Evolutionary conservation across 306 rosid species (phyloP).

Genomic region (Quercus parvula): DNA sequence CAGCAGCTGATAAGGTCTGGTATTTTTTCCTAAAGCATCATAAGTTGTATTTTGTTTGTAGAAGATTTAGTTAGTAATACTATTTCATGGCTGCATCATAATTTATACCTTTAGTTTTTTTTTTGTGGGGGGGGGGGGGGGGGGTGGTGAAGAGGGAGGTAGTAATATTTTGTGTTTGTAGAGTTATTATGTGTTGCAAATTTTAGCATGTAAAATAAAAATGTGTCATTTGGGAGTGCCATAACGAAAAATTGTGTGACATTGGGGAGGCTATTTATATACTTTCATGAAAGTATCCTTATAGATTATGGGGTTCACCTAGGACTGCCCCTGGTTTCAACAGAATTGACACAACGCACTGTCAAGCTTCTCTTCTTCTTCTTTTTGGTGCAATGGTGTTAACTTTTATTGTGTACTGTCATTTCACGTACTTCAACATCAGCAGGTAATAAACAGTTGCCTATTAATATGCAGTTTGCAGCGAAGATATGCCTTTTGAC

Average conservation of each 20-base stretch:
- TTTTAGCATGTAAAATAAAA: no score
- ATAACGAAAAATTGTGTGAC: no score
- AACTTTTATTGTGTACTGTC: not conserved
- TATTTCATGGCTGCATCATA: not conserved
- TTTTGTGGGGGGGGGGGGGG: no score
- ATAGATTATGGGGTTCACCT: no score
- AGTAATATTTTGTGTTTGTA: no score
- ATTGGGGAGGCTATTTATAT: no score
- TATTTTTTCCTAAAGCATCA: not conserved
- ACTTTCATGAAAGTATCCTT: no score
- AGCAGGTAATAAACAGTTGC: slow-evolving; percentile 7
- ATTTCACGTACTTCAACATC: slow-evolving; percentile 4
- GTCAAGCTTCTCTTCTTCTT: not conserved
- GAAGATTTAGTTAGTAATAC: slow-evolving; percentile 8
- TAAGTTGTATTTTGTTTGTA: not conserved
- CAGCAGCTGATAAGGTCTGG: slow-evolving; percentile 85
- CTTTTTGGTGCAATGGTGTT: not conserved
- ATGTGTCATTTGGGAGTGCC: no score
- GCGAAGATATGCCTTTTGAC: slow-evolving; percentile 89
- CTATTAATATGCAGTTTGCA: slow-evolving; percentile 55
- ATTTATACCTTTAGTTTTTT: no score
- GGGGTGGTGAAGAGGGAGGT: no score
- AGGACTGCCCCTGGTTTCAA: not conserved
- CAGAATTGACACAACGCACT: not conserved
- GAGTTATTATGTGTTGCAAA: no score